A percentile compares a stretch with the other conserved stretches of the same genome.
phyloP scores from a whole-genome alignment of 768 basidiomycete species.

The Megacollybia marginata region DNA sequence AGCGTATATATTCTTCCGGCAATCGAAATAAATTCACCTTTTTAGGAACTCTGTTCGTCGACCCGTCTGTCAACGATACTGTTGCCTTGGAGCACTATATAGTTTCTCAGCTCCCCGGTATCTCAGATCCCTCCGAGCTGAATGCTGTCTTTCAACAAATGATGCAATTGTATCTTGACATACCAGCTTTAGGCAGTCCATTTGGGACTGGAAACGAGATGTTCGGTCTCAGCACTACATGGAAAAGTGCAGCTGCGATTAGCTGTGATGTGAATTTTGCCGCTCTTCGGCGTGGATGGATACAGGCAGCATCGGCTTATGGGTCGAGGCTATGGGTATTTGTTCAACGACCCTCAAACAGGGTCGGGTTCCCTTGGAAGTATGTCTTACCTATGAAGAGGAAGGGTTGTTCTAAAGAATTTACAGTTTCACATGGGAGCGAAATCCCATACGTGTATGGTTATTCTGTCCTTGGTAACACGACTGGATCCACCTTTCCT shows the following conservation, averaged over 20 bases:
- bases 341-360: constrained; percentile 33
- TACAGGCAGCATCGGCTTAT: constrained; percentile 27
- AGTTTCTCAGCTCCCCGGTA: neutral
- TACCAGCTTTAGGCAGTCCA: constrained; percentile 21
- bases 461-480: too few relatives aligned
- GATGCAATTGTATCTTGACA: neutral
- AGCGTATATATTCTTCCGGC: neutral
- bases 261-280: constrained; percentile 20
- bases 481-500: constrained; percentile 5
- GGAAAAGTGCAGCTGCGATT: constrained; percentile 6
- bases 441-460: constrained; percentile 31
- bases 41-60: neutral
- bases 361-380: constrained; percentile 20
- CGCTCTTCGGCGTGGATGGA: constrained; percentile 30
- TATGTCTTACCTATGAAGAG: constrained; percentile 5
- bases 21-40: neutral
- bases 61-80: neutral
- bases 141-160: neutral
- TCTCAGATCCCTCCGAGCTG: neutral
- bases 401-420: neutral
- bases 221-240: constrained; percentile 13
- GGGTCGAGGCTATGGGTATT: constrained; percentile 36
- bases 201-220: constrained; percentile 21
- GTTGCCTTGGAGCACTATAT: neutral
- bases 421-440: constrained; percentile 23